Percentiles rank a stretch among this genome's conserved stretches.
Evolutionary conservation across 805 yeast species (phyloP).

Genomic region (Yamadazyma olivae): DNA sequence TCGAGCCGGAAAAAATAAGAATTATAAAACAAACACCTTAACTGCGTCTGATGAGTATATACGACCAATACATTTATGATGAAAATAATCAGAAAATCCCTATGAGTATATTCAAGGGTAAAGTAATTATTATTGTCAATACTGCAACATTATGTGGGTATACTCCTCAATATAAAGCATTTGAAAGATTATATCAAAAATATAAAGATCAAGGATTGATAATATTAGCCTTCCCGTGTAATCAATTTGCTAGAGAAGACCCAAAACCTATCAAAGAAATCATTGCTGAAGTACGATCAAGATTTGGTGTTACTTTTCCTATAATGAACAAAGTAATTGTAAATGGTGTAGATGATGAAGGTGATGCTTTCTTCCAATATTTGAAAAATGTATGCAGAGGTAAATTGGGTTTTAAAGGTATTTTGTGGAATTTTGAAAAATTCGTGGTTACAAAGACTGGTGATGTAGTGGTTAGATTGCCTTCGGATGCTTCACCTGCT

Average conservation of each 20-base stretch:
- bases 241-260: constrained; percentile 83
- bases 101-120: constrained; percentile 63
- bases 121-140: constrained; percentile 80
- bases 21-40: too few species aligned
- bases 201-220: constrained; percentile 62
- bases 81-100: constrained; percentile 57
- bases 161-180: constrained; percentile 72
- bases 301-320: constrained; percentile 35
- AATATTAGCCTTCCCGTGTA: constrained; percentile 85
- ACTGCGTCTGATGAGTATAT: constrained; percentile 41
- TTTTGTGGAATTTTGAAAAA: constrained; percentile 81
- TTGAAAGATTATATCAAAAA: constrained; percentile 65
- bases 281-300: constrained; percentile 15
- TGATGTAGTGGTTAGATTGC: constrained; percentile 55
- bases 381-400: constrained; percentile 27
- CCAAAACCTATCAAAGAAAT: constrained; percentile 52
- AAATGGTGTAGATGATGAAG: constrained; percentile 31
- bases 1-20: too few species aligned
- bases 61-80: constrained; percentile 65
- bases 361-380: constrained; percentile 20
- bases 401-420: constrained; percentile 37
- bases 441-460: constrained; percentile 61
- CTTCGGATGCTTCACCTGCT: constrained; percentile 64
- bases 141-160: constrained; percentile 82
- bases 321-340: constrained; percentile 34